Percentiles rank a stretch among this genome's conserved stretches.
These are phyloP conservation scores for Fusarium liriodendri DNA, from an alignment of 2,329 filamentous ascomycete genomes.

Conservation along the genomic window DNA sequence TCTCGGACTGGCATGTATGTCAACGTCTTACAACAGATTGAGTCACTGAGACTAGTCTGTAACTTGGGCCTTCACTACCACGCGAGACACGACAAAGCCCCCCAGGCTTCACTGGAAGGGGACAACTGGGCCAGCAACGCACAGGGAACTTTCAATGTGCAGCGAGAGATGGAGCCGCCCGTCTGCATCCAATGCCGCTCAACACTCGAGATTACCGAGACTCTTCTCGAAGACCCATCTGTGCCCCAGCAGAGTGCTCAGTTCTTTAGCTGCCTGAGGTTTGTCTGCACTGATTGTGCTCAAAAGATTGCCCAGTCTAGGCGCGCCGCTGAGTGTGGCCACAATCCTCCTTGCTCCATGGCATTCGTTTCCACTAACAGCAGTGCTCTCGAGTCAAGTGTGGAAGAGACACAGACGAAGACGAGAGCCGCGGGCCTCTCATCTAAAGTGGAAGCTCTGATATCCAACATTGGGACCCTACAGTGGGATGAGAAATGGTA, in stretches of 20 bases:
- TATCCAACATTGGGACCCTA: conserved; percentile 46
- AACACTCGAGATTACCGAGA: conserved; percentile 34
- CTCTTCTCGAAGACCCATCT: conserved; percentile 27
- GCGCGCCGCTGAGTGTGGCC: conserved; percentile 34
- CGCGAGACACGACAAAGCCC: conserved; percentile 40
- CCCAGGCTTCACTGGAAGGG: background rate
- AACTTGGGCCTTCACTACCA: conserved; percentile 57
- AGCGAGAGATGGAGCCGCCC: conserved; percentile 41
- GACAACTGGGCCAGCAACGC: conserved; percentile 40
- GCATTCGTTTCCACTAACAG: conserved; percentile 41
- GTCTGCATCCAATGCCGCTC: conserved; percentile 46
- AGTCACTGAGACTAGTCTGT: conserved; percentile 58
- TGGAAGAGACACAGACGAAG: background rate
- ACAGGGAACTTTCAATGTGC: conserved; percentile 49
- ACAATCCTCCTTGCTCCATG: conserved; percentile 36
- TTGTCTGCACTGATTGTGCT: conserved; percentile 47
- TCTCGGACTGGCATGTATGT: conserved; percentile 43
- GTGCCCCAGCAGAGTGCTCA: background rate
- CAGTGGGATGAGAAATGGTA: conserved; percentile 47
- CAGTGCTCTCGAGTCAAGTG: conserved; percentile 36
- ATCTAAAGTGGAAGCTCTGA: conserved; percentile 50
- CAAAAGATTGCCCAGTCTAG: background rate
- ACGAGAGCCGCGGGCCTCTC: conserved; percentile 18
- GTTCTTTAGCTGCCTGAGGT: conserved; percentile 50
- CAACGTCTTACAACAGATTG: conserved; percentile 58